Base-by-base conservation (phyloP, 768 basidiomycete species). In the Solioccasus polychromus region DNA sequence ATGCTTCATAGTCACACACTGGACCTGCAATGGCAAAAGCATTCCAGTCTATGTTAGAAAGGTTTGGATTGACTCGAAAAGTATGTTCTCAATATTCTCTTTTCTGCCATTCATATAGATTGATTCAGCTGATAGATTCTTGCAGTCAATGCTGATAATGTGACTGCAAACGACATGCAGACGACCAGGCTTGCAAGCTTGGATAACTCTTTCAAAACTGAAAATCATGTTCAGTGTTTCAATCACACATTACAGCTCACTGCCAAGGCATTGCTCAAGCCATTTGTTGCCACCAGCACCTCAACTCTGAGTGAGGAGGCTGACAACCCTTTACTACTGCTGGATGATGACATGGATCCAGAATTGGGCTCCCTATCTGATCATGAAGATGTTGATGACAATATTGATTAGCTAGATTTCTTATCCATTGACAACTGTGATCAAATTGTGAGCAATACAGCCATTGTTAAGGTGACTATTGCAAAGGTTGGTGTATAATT, bases 161-260 rank as follows among this genome's bases (percentile, higher is more conserved):
- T 29, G 2, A 18, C 20, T 1, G 1, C 29, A 1, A 45, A 45
- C 20, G 23, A 45, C 14, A 39, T 11, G 3, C 44, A 38, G 8
- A 31, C 18, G 5, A 32, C 8, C 2, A 30, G 32, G 14, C 36
- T 45, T 23, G 28, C 44, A 4, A 24, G 1, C 1, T 15, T 45
- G 4, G 29, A 30, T 5, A 45, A 45, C 10, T 17, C 29, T 1
- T 45, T 45, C 11, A 22, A 45, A 9, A 5, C 17, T 3, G 15
- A 2, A 2, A 31, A 25, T 20, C 36, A 28, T 2, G 36, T 32
- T 5, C 17, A 29, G 4, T 45, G 35, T 10, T 45, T 45, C 17
- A 45, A 45, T 7, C 44, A 45, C 14, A 45, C 44, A n/a, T 4
- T 45, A 8, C 44, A 45, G 29, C 29, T 45, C 12, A 9, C 24